Percentiles rank a stretch among this genome's conserved stretches.
Conservation (phyloP, 108 stramenopile genomes). For the Phaeodactylum tricornutum region DNA sequence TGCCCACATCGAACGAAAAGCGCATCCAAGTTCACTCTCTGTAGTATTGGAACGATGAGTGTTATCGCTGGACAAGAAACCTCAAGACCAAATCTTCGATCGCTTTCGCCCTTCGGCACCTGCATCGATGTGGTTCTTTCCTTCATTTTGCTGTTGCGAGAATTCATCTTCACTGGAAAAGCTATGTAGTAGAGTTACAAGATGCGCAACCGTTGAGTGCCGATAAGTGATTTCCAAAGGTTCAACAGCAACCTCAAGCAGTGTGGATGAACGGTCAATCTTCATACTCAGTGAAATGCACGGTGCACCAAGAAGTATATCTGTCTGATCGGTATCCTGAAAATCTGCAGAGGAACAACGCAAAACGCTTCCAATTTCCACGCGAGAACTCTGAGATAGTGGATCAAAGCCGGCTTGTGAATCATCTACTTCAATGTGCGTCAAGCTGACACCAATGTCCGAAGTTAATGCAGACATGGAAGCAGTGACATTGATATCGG, state of each 20-base stretch:
- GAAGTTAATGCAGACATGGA: conserved; percentile 16
- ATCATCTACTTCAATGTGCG: conserved; percentile 65
- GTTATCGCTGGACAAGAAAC: background rate
- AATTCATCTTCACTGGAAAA: too few species aligned
- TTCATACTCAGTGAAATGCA: conserved; percentile 23
- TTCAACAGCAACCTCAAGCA: too few species aligned
- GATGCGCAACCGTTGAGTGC: too few species aligned
- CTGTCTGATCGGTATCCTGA: conserved; percentile 5
- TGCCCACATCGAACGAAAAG: too few species aligned
- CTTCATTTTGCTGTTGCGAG: too few species aligned
- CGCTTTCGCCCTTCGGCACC: too few species aligned
- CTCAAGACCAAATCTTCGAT: too few species aligned
- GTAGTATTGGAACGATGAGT: background rate
- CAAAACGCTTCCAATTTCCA: conserved; percentile 25
- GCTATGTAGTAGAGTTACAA: too few species aligned
- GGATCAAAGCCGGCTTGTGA: conserved; percentile 6
- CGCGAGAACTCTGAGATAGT: background rate
- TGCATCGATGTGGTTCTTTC: too few species aligned
- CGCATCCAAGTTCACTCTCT: too few species aligned
- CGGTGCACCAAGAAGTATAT: conserved; percentile 37
- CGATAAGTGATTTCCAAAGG: conserved; percentile 32
- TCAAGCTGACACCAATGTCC: conserved; percentile 27
- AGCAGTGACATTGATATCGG: conserved; percentile 30
- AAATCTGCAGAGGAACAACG: conserved; percentile 15
- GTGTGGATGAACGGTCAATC: conserved; percentile 19